Conservation (phyloP, 257 asterid genomes). For the Oldenlandia corymbosa region DNA sequence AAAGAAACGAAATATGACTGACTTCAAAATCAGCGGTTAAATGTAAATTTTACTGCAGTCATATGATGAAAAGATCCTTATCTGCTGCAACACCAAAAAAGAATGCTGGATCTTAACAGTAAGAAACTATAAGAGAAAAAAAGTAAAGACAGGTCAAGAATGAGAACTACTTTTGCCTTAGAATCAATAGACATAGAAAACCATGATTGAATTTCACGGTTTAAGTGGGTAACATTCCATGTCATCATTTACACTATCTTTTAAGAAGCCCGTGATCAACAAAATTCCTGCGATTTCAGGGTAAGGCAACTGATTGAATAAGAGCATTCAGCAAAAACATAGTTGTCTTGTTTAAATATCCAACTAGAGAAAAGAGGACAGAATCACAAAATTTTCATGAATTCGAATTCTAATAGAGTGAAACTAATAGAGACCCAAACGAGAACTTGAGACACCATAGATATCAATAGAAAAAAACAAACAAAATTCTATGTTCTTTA, state of each 20-base stretch:
- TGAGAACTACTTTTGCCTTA: too few relatives aligned
- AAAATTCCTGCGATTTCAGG: background rate
- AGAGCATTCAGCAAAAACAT: background rate
- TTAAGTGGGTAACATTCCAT: background rate
- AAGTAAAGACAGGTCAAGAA: too few relatives aligned
- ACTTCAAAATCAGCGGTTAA: background rate
- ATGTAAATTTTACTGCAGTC: too few relatives aligned
- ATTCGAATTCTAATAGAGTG: background rate
- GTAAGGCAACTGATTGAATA: background rate
- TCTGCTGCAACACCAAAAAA: background rate
- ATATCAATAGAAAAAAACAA: background rate
- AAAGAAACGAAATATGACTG: background rate
- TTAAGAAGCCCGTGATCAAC: background rate
- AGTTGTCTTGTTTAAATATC: background rate
- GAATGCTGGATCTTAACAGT: background rate
- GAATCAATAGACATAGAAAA: background rate
- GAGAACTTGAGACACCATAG: background rate
- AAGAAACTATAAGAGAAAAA: background rate
- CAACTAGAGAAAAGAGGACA: background rate
- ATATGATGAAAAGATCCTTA: background rate
- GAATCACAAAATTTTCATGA: background rate
- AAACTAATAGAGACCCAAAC: background rate
- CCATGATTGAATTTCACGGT: background rate
- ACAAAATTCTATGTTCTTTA: background rate
- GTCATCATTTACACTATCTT: background rate